Conservation (phyloP, 2,329 filamentous ascomycete genomes). For the Pseudocercospora fijiensis region DNA sequence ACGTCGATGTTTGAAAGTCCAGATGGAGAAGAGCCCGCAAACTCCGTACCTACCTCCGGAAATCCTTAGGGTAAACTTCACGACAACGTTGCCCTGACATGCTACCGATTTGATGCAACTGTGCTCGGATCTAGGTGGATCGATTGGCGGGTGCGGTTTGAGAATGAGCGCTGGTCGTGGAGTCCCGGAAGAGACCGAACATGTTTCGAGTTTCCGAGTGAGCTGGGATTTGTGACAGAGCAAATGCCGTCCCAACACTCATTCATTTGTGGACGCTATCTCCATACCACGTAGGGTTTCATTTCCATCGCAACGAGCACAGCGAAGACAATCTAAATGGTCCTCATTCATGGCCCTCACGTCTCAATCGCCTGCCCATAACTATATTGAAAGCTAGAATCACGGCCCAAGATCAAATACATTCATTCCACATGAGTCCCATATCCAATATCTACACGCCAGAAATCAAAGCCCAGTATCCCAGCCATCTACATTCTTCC, state of each 20-base stretch:
- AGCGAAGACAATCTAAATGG: too few relatives aligned
- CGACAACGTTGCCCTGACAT: not conserved
- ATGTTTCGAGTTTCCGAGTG: not conserved
- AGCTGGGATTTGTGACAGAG: not conserved
- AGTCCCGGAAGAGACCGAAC: not conserved
- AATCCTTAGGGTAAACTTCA: not conserved
- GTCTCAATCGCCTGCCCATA: too few relatives aligned
- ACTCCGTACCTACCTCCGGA: not conserved
- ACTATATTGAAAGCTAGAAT: too few relatives aligned
- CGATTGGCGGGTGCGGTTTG: not conserved
- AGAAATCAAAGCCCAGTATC: not conserved
- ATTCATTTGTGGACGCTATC: too few relatives aligned
- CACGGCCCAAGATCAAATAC: not conserved
- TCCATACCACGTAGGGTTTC: too few relatives aligned
- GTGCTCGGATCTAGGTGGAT: not conserved
- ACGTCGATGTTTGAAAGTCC: not conserved
- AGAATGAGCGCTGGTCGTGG: not conserved
- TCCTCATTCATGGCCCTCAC: too few relatives aligned
- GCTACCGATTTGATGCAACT: not conserved
- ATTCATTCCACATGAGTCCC: constrained; percentile 4
- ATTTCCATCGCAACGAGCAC: too few relatives aligned
- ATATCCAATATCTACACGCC: constrained; percentile 1
- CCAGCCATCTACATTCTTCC: constrained; percentile 6
- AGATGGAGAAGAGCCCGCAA: constrained; percentile 1
- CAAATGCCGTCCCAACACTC: too few relatives aligned